These are phyloP conservation scores for Gracilaria gracilis DNA, from an alignment of 23 red algal genomes.

Conservation along the genomic window DNA sequence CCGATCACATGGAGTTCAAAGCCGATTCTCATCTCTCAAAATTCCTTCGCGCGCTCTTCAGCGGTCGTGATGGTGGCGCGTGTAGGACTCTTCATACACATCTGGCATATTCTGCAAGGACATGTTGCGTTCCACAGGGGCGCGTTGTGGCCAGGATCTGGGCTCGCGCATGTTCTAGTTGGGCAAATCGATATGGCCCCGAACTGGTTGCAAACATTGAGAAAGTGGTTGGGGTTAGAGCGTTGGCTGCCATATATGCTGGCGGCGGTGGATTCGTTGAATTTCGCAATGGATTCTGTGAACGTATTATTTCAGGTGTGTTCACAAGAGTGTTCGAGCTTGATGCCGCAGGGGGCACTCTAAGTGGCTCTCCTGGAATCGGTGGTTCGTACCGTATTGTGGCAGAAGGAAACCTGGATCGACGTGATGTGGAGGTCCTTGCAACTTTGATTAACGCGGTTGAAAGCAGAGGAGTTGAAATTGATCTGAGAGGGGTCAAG, in stretches of 20 bases:
- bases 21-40: constrained; percentile 18
- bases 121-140: constrained; percentile 19
- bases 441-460: constrained; percentile 23
- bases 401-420: constrained; percentile 21
- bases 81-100: constrained; percentile 7
- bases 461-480: constrained; percentile 23
- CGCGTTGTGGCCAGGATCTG: constrained; percentile 1
- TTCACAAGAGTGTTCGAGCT: constrained; percentile 23
- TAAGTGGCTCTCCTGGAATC: constrained; percentile 1
- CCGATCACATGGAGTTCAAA: constrained; percentile 9
- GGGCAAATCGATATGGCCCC: constrained; percentile 6
- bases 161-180: neutral
- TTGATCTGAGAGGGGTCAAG: constrained; percentile 24
- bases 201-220: neutral
- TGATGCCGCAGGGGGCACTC: neutral
- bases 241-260: constrained; percentile 26
- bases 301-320: constrained; percentile 20
- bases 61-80: constrained; percentile 12
- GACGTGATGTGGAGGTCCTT: constrained; percentile 6
- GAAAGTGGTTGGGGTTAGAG: constrained; percentile 2
- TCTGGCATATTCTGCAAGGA: constrained; percentile 8
- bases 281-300: constrained; percentile 36
- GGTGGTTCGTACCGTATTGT: constrained; percentile 20
- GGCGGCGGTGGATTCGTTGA: constrained; percentile 29
- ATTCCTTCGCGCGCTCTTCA: constrained; percentile 29